A percentile compares a stretch with the other conserved stretches of the same genome.
Evolutionary conservation across 331 rosid species (phyloP).

Genomic region (Quercus lobata): DNA sequence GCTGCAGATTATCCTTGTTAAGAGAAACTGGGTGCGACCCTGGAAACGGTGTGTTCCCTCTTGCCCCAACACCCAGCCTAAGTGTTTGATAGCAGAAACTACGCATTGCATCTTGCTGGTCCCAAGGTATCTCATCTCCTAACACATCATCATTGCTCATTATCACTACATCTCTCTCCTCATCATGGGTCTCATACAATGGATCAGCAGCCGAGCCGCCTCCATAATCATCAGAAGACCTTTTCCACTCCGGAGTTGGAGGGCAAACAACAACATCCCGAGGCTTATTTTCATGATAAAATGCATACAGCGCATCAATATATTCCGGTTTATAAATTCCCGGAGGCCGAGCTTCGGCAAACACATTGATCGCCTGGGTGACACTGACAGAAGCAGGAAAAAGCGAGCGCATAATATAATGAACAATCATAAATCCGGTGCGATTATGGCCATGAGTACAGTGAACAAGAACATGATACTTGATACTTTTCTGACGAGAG

Average conservation of each 20-base stretch:
- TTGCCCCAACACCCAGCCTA: constrained; percentile 56
- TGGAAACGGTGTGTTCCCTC: constrained; percentile 80
- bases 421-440: constrained; percentile 87
- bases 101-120: constrained; percentile 76
- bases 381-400: constrained; percentile 39
- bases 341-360: constrained; percentile 88
- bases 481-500: constrained; percentile 70
- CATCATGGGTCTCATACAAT: constrained; percentile 61
- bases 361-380: constrained; percentile 65
- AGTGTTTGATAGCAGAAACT: constrained; percentile 86
- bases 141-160: constrained; percentile 90
- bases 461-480: constrained; percentile 81
- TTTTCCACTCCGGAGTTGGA: constrained; percentile 88
- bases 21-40: constrained; percentile 98
- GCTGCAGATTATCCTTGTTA: constrained; percentile 81
- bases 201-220: constrained; percentile 48
- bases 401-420: constrained; percentile 73
- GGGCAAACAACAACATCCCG: constrained; percentile 63
- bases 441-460: constrained; percentile 99
- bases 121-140: constrained; percentile 91
- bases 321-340: constrained; percentile 93
- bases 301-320: constrained; percentile 66
- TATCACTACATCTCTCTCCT: constrained; percentile 16
- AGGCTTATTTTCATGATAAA: constrained; percentile 84
- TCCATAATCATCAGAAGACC: constrained; percentile 76